These are phyloP conservation scores for Corinectria fuckeliana DNA, from an alignment of 2,329 filamentous ascomycete genomes.

Conservation along the genomic window DNA sequence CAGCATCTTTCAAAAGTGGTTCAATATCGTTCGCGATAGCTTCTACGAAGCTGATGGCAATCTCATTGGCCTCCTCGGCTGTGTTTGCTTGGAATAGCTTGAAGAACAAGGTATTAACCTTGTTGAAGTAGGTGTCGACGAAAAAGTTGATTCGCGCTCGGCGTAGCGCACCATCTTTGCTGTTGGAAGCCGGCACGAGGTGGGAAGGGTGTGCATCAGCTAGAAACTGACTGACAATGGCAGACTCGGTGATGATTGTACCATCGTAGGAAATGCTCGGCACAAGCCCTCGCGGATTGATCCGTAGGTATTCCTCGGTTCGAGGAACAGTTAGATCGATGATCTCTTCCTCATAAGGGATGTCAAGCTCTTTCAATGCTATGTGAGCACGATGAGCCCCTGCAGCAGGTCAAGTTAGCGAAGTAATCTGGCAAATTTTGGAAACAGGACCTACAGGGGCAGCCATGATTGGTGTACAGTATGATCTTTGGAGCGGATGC, in stretches of 20 bases:
- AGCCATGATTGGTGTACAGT: background rate
- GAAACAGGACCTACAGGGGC: background rate
- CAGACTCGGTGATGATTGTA: background rate
- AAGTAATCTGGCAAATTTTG: background rate
- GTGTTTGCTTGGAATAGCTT: background rate
- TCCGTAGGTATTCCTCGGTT: conserved; percentile 28
- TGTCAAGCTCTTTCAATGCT: background rate
- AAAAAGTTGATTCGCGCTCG: conserved; percentile 12
- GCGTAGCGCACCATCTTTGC: background rate
- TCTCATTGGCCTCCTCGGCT: background rate
- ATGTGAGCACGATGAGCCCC: background rate
- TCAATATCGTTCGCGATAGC: background rate
- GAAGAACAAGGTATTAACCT: conserved; percentile 19
- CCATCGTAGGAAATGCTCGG: background rate
- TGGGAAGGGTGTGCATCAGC: conserved; percentile 3
- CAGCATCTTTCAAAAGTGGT: background rate
- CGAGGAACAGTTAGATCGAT: conserved; percentile 48
- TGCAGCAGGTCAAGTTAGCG: background rate
- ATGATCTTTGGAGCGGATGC: background rate
- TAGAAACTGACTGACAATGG: conserved; percentile 29
- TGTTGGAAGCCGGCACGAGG: background rate
- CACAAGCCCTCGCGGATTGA: background rate
- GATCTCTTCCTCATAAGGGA: background rate
- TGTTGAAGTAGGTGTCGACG: background rate
- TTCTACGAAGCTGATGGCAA: background rate